These are phyloP conservation scores for Zygoascus meyerae DNA, from an alignment of 1,139 yeast species.

Conservation along the genomic window DNA sequence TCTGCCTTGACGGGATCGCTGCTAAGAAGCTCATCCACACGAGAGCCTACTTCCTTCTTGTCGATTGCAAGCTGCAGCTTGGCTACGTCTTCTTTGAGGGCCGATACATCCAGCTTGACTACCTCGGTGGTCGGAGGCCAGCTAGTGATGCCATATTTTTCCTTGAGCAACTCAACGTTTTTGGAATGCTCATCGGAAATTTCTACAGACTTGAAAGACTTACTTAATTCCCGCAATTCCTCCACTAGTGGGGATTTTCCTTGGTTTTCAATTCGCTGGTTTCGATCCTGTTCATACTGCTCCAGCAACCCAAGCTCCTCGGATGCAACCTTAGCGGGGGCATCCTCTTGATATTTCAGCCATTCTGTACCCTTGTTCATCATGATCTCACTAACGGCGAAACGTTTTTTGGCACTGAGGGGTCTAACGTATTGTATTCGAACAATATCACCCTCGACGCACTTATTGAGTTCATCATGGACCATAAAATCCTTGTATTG, in stretches of 20 bases:
- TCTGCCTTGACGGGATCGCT: conserved; percentile 32
- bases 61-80: conserved; percentile 24
- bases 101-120: conserved; percentile 27
- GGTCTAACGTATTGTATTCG: conserved; percentile 90
- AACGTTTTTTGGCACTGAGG: conserved; percentile 70
- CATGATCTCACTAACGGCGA: conserved; percentile 93
- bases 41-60: conserved; percentile 22
- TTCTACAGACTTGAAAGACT: conserved; percentile 14
- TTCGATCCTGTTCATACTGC: conserved; percentile 36
- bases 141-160: conserved; percentile 47
- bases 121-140: conserved; percentile 48
- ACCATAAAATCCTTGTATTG: conserved; percentile 81
- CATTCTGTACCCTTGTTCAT: conserved; percentile 88
- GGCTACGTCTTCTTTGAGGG: conserved; percentile 25
- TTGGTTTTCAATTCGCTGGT: conserved; percentile 24
- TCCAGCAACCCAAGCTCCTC: conserved; percentile 56
- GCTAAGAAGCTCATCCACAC: conserved; percentile 26
- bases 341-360: conserved; percentile 69
- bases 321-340: conserved; percentile 54
- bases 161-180: conserved; percentile 45
- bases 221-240: conserved; percentile 22
- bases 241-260: conserved; percentile 27
- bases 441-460: conserved; percentile 93
- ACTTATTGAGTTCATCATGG: conserved; percentile 87
- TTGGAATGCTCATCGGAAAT: conserved; percentile 22